A percentile compares a stretch with the other conserved stretches of the same genome.
These are phyloP conservation scores for Didymella arachidicola DNA, from an alignment of 2,329 filamentous ascomycete species.

Conservation along the genomic window DNA sequence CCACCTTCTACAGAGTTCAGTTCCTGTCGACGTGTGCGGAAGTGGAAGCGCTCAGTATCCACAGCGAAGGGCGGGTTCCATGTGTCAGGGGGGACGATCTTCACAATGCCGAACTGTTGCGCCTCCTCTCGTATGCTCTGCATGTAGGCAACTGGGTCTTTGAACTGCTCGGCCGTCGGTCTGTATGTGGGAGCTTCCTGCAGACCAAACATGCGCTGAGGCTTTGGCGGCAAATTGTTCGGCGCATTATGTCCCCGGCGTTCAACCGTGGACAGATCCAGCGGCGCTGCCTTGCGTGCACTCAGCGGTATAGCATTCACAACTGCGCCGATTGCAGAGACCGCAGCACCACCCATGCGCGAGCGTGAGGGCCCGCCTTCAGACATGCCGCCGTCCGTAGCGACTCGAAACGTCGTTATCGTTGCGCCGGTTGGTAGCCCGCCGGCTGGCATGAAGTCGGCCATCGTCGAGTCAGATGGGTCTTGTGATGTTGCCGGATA, in stretches of 20 bases:
- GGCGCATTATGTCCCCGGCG: constrained; percentile 83
- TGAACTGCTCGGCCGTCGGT: constrained; percentile 93
- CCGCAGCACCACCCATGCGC: constrained; percentile 40
- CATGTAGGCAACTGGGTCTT: constrained; percentile 92
- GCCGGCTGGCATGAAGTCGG: constrained; percentile 46
- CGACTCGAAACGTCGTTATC: constrained; percentile 50
- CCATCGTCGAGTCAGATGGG: constrained; percentile 44
- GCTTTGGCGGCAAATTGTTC: constrained; percentile 77
- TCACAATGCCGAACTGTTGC: constrained; percentile 87
- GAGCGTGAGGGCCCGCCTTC: constrained; percentile 35
- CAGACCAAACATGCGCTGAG: constrained; percentile 81
- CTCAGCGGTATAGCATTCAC: constrained; percentile 64
- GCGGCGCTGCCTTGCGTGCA: constrained; percentile 69
- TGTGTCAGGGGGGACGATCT: constrained; percentile 89
- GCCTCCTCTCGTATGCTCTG: constrained; percentile 89
- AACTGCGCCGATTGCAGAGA: constrained; percentile 43
- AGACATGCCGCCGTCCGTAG: constrained; percentile 38
- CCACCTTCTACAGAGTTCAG: constrained; percentile 98
- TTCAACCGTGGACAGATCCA: constrained; percentile 91
- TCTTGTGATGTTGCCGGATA: constrained; percentile 29
- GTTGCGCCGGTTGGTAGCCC: constrained; percentile 46
- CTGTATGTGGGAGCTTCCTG: constrained; percentile 89
- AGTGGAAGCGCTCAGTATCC: constrained; percentile 98
- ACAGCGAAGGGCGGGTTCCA: constrained; percentile 98
- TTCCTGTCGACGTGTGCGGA: constrained; percentile 93